Percentiles rank a stretch among this genome's conserved stretches.
Evolutionary conservation across 1,284 basidiomycete genomes (phyloP).

Genomic region (Ustilago lituana): DNA sequence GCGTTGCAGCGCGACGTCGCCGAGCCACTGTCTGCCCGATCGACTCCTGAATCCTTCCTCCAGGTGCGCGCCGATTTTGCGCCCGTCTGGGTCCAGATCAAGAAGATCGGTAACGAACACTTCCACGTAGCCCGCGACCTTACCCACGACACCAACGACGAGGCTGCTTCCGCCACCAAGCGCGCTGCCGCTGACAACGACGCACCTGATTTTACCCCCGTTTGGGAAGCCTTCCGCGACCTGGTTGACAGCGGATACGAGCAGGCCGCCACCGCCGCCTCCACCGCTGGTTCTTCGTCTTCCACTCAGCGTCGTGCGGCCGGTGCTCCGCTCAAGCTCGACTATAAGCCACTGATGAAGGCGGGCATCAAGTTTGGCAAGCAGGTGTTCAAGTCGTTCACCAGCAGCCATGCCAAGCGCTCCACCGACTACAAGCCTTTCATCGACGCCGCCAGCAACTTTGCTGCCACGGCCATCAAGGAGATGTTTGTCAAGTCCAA

Average conservation of each 20-base stretch:
- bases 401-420: constrained; percentile 37
- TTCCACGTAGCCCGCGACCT: constrained; percentile 29
- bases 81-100: constrained; percentile 53
- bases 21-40: constrained; percentile 6
- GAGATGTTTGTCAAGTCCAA: constrained; percentile 37
- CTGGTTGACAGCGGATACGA: constrained; percentile 49
- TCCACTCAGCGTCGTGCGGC: constrained; percentile 28
- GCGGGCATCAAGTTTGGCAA: constrained; percentile 35
- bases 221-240: constrained; percentile 53
- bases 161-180: constrained; percentile 13
- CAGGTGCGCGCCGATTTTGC: constrained; percentile 45
- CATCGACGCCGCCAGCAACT: constrained; percentile 74
- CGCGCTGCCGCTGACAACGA: constrained; percentile 20
- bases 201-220: constrained; percentile 41
- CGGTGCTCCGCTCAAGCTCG: constrained; percentile 22
- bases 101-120: constrained; percentile 49
- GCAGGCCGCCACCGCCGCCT: constrained; percentile 20
- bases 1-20: constrained; percentile 23
- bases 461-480: constrained; percentile 36
- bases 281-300: too few relatives aligned
- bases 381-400: constrained; percentile 47
- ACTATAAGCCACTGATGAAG: constrained; percentile 50
- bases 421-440: constrained; percentile 74
- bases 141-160: constrained; percentile 4
- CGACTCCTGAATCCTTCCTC: constrained; percentile 11